Conservation (phyloP, 1,284 basidiomycete species). For the Marasmius oreades region DNA sequence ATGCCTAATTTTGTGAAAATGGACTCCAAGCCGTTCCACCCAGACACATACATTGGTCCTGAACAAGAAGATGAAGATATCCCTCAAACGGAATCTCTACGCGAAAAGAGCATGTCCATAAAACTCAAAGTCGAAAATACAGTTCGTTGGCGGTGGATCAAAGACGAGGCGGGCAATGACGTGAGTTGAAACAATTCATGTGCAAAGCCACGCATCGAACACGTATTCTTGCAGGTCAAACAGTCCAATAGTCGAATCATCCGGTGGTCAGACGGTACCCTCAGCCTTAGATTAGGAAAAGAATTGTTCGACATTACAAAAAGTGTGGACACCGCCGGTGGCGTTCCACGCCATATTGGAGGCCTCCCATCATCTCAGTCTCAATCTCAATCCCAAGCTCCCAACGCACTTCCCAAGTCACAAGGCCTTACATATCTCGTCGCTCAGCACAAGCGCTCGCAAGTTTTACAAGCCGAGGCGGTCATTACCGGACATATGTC, state of each 20-base stretch:
- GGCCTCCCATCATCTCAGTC: conserved; percentile 34
- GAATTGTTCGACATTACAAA: conserved; percentile 88
- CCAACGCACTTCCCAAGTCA: conserved; percentile 33
- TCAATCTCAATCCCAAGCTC: conserved; percentile 29
- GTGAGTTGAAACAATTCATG: conserved; percentile 40
- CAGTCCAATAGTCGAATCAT: conserved; percentile 88
- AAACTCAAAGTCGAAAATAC: conserved; percentile 90
- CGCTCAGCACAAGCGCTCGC: conserved; percentile 84
- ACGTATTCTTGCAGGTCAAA: conserved; percentile 43
- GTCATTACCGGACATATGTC: conserved; percentile 81
- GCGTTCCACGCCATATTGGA: conserved; percentile 51
- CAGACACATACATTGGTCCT: conserved; percentile 75
- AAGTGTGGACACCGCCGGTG: conserved; percentile 68
- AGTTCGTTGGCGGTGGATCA: conserved; percentile 85
- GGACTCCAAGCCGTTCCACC: conserved; percentile 80
- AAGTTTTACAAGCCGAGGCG: conserved; percentile 82
- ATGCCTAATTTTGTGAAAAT: conserved; percentile 84
- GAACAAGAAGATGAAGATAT: conserved; percentile 72
- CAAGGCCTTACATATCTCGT: conserved; percentile 86
- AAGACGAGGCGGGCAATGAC: conserved; percentile 64
- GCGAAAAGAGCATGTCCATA: conserved; percentile 74
- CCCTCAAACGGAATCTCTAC: conserved; percentile 49
- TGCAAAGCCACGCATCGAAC: conserved; percentile 1
- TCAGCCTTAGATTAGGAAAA: conserved; percentile 84
- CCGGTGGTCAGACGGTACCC: conserved; percentile 88